phyloP scores from a whole-genome alignment of 1,284 basidiomycete species.

The Amylostereum areolatum region DNA sequence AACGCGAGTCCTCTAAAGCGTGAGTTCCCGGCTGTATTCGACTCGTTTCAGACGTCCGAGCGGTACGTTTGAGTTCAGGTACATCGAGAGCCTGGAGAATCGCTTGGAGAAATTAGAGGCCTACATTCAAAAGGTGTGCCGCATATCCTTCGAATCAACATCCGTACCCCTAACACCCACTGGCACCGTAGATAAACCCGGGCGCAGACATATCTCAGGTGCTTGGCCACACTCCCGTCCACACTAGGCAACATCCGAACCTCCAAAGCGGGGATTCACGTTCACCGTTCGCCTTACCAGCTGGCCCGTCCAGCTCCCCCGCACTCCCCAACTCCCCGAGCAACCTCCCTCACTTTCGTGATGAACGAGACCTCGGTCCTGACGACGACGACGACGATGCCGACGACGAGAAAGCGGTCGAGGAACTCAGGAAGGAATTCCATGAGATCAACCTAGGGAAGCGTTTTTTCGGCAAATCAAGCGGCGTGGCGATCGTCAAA shows the following conservation, averaged over 20 bases:
- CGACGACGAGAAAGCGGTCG: constrained; percentile 23
- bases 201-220: not conserved
- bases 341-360: constrained; percentile 31
- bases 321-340: too few species aligned
- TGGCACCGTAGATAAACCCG: not conserved
- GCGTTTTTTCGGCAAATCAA: constrained; percentile 71
- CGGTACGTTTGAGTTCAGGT: constrained; percentile 29
- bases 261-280: not conserved
- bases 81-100: constrained; percentile 65
- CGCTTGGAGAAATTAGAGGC: constrained; percentile 66
- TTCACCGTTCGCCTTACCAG: not conserved
- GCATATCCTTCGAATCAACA: constrained; percentile 11
- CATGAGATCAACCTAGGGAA: constrained; percentile 24
- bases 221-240: not conserved
- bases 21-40: constrained; percentile 26
- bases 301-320: too few species aligned
- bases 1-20: constrained; percentile 80
- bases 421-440: not conserved
- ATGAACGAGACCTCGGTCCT: constrained; percentile 43
- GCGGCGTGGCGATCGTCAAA: constrained; percentile 59
- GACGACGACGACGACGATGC: constrained; percentile 29
- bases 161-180: not conserved
- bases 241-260: not conserved
- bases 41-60: not conserved
- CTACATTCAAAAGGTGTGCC: constrained; percentile 46